These are phyloP conservation scores for Cyphellophora europaea DNA, from an alignment of 2,329 filamentous ascomycete genomes.

Conservation along the genomic window DNA sequence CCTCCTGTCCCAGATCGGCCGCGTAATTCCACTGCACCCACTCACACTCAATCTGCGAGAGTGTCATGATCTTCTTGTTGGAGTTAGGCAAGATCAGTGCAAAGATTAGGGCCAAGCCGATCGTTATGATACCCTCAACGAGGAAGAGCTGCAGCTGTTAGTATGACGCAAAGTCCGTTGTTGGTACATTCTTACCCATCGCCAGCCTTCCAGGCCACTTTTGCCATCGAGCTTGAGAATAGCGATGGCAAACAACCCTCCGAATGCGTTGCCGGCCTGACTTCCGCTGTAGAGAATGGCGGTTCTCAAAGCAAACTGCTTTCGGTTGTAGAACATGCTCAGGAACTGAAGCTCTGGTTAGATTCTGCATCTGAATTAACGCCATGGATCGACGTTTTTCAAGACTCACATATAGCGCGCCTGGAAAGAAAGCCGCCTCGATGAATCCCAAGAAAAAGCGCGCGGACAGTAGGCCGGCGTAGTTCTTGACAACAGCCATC, in stretches of 20 bases:
- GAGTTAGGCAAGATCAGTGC: constrained; percentile 59
- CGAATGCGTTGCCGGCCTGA: constrained; percentile 54
- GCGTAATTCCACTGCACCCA: constrained; percentile 33
- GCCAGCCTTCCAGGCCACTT: constrained; percentile 47
- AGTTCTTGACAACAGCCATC: constrained; percentile 44
- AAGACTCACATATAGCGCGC: constrained; percentile 32
- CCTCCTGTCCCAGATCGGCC: constrained; percentile 11
- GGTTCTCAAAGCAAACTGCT: constrained; percentile 47
- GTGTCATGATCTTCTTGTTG: constrained; percentile 50
- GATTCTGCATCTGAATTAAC: too few species aligned
- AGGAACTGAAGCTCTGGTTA: too few species aligned
- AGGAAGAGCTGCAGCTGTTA: too few species aligned
- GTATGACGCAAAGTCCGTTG: too few species aligned
- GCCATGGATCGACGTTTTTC: too few species aligned
- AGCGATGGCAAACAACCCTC: constrained; percentile 48
- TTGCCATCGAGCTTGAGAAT: constrained; percentile 50
- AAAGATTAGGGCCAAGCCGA: constrained; percentile 48
- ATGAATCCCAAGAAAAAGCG: constrained; percentile 54
- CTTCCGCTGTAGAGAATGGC: constrained; percentile 48
- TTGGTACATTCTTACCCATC: too few species aligned
- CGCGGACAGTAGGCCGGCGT: constrained; percentile 43
- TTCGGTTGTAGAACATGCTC: constrained; percentile 32
- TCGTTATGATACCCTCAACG: constrained; percentile 59
- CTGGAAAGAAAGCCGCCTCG: constrained; percentile 52
- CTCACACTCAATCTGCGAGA: constrained; percentile 48